Conservation (phyloP, 768 basidiomycete genomes). For the Candolleomyces aberdarensis region DNA sequence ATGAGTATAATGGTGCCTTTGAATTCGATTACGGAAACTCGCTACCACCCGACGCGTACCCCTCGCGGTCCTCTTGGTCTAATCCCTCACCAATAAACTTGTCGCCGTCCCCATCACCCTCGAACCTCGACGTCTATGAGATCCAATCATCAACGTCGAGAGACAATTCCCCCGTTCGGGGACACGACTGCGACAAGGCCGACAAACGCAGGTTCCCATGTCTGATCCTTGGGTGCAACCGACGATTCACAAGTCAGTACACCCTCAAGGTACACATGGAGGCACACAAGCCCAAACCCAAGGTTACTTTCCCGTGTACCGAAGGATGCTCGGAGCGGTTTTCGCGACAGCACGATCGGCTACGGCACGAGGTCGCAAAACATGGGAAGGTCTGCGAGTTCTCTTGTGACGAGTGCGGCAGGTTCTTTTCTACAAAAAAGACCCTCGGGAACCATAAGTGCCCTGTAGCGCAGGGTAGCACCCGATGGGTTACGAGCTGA, state of each 20-base stretch:
- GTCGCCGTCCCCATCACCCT: constrained; percentile 19
- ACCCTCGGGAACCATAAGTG: constrained; percentile 56
- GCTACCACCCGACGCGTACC: too few species aligned
- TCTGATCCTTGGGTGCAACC: constrained; percentile 41
- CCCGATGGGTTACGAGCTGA: constrained; percentile 43
- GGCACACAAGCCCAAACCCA: constrained; percentile 51
- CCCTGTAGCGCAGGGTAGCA: constrained; percentile 45
- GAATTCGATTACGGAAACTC: constrained; percentile 31
- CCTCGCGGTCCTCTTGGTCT: constrained; percentile 4
- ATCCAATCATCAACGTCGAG: constrained; percentile 23
- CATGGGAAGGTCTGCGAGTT: constrained; percentile 57
- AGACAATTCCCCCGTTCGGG: constrained; percentile 26
- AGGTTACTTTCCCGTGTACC: constrained; percentile 46
- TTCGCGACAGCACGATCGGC: constrained; percentile 53
- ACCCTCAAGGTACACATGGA: constrained; percentile 55
- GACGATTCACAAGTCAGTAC: constrained; percentile 52
- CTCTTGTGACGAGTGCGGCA: constrained; percentile 46
- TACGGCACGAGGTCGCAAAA: constrained; percentile 57
- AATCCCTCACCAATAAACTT: constrained; percentile 6
- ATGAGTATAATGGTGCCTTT: constrained; percentile 25
- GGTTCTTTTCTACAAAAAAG: constrained; percentile 52
- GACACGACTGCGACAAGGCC: constrained; percentile 28
- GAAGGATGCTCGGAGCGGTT: constrained; percentile 54
- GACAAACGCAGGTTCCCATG: constrained; percentile 46
- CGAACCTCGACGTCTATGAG: constrained; percentile 21